Conservation (phyloP, 108 stramenopile species). For the Pseudonitzschia delicatissima region DNA sequence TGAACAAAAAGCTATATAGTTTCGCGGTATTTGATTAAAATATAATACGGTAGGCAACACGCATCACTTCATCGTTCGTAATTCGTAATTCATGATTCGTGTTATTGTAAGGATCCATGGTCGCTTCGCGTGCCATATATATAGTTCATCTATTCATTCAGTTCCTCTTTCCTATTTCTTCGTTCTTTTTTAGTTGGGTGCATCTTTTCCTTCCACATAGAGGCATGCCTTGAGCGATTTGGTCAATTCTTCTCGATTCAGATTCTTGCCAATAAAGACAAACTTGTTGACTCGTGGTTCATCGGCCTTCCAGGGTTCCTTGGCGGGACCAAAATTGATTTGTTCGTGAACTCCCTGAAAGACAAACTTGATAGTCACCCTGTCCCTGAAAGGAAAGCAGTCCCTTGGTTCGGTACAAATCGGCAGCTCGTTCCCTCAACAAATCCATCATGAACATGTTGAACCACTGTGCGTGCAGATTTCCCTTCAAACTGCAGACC, state of each 20-base stretch:
- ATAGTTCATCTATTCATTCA: no score
- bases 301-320: conserved; percentile 79
- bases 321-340: conserved; percentile 90
- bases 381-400: conserved; percentile 91
- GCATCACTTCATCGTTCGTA: no score
- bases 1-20: no score
- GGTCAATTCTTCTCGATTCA: conserved; percentile 83
- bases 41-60: no score
- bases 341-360: conserved; percentile 98
- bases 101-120: no score
- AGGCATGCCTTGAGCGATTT: conserved; percentile 87
- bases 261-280: conserved; percentile 94
- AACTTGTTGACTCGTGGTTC: conserved; percentile 88
- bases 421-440: conserved; percentile 84
- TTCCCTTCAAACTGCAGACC: conserved; percentile 86
- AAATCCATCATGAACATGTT: conserved; percentile 97
- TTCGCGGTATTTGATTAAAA: no score
- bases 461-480: conserved; percentile 92
- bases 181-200: not conserved
- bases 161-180: no score
- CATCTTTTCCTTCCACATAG: conserved; percentile 68
- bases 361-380: conserved; percentile 92
- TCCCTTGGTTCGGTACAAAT: conserved; percentile 93
- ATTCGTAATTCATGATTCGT: no score
- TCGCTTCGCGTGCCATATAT: no score